These are phyloP conservation scores for Marasmius sp. DNA, from an alignment of 1,284 basidiomycete genomes.

Conservation along the genomic window DNA sequence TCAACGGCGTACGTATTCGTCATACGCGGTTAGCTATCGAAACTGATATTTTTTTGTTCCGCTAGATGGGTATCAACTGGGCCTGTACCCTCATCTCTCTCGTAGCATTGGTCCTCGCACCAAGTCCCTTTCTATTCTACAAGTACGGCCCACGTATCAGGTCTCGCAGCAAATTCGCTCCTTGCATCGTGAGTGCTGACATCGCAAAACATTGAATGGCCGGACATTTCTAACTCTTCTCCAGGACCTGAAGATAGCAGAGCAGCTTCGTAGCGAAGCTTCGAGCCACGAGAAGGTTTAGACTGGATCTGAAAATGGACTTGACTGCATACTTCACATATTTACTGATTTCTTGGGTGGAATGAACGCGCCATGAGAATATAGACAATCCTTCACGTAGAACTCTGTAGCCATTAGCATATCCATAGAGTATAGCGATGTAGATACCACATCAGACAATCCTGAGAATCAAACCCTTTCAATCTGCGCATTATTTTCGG, in stretches of 20 bases:
- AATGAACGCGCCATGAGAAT: not conserved
- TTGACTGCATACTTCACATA: too few relatives aligned
- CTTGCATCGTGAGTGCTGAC: constrained; percentile 43
- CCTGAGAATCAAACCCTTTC: too few relatives aligned
- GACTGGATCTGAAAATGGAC: not conserved
- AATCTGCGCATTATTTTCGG: too few relatives aligned
- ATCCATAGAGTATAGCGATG: not conserved
- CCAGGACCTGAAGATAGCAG: not conserved
- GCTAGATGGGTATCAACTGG: constrained; percentile 16
- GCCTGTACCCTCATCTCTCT: constrained; percentile 31
- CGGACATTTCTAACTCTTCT: not conserved
- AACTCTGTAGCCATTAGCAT: not conserved
- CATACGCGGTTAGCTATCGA: not conserved
- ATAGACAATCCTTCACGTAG: not conserved
- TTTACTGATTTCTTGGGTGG: too few relatives aligned
- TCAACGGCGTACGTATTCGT: not conserved
- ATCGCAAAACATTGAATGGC: not conserved
- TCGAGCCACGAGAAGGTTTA: not conserved
- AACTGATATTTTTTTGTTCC: not conserved
- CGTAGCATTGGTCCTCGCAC: constrained; percentile 50
- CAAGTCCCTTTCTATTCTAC: constrained; percentile 60
- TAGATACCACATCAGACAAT: too few relatives aligned
- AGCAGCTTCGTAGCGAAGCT: not conserved
- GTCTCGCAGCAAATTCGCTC: constrained; percentile 48
- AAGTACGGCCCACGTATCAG: constrained; percentile 51